Evolutionary conservation across 2,329 filamentous ascomycete species (phyloP).

Genomic region (Beauveria rudraprayagi): DNA sequence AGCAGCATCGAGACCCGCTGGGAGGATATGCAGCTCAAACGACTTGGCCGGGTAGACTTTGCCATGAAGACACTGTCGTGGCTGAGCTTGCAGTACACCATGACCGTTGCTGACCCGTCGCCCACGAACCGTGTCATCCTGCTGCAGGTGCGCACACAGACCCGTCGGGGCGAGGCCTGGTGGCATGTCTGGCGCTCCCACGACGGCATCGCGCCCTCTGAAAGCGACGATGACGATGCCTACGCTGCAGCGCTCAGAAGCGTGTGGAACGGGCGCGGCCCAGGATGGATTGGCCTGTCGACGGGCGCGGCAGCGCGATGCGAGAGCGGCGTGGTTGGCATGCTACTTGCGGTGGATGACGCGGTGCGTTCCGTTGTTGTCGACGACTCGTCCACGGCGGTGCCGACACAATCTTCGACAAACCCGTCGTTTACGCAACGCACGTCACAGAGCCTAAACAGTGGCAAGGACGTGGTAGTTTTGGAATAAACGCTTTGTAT

Average conservation of each 20-base stretch:
- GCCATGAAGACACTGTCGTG: conserved; percentile 48
- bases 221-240: conserved; percentile 18
- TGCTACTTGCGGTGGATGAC: conserved; percentile 41
- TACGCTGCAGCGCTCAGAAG: conserved; percentile 33
- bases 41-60: conserved; percentile 42
- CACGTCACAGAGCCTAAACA: not conserved
- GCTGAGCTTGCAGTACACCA: conserved; percentile 46
- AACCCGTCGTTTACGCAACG: not conserved
- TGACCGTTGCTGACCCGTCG: conserved; percentile 22
- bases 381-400: not conserved
- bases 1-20: conserved; percentile 51
- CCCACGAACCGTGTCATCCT: conserved; percentile 29
- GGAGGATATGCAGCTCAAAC: conserved; percentile 31
- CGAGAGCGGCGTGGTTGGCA: conserved; percentile 33
- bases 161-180: conserved; percentile 38
- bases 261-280: conserved; percentile 37
- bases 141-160: conserved; percentile 44
- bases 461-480: conserved; percentile 5
- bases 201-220: not conserved
- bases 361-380: conserved; percentile 29
- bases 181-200: conserved; percentile 42
- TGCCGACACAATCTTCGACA: not conserved
- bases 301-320: conserved; percentile 38
- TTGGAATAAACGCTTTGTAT: not conserved
- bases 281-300: conserved; percentile 40